Evolutionary conservation across 129 eudicot species (phyloP), one percentile per base, ranked within the genome.

Genomic region (carrot (Daucus carota)): DNA sequence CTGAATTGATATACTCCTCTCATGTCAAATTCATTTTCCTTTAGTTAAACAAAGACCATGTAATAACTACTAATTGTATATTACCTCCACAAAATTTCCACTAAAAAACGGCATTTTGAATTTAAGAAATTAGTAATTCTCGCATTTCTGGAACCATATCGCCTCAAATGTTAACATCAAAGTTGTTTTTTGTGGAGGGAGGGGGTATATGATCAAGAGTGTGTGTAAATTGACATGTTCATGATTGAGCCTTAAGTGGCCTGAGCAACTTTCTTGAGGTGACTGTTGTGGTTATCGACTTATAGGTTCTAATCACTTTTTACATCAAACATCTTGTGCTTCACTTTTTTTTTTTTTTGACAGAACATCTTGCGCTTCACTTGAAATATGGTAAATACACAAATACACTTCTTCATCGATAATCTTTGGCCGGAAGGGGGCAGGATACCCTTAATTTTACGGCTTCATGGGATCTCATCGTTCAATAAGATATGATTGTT

Each of bases 1-100:
- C 17, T 72, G 79, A 78, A 66, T 46, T 80, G 57, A 60, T 77
- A 76, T 80, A 76, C 79, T 80, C 70, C 70, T 63, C 70, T 63
- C 70, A 63, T 63, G 70, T 63, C 70, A 31, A 5, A 13, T 29
- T 63, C 70, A 5, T 63, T 29, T 22, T 31, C 29, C 70, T 63
- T 63, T 29, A 26, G 11, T 26, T 15, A 13, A 63, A 63, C 68
- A 62, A 28, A 24, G 36, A 28, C 36, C 68, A 22, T 22, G 2
- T 8, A 62, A 28, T 62, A 62, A 62, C 2, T 28, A 62, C 0
- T 22, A 22, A 54, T 22, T 22, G n/a, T 22, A 54, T 24, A 13
- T 62, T 7, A 1, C 14, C 33, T 62, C 68, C 36, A 62, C 38
- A 22, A 12, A 62, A 26, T 28, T 18, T 62, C 4, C 33, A 60